A percentile compares a stretch with the other conserved stretches of the same genome.
phyloP scores from a whole-genome alignment of 2,329 filamentous ascomycete genomes.

The Metarhizium robertsii region DNA sequence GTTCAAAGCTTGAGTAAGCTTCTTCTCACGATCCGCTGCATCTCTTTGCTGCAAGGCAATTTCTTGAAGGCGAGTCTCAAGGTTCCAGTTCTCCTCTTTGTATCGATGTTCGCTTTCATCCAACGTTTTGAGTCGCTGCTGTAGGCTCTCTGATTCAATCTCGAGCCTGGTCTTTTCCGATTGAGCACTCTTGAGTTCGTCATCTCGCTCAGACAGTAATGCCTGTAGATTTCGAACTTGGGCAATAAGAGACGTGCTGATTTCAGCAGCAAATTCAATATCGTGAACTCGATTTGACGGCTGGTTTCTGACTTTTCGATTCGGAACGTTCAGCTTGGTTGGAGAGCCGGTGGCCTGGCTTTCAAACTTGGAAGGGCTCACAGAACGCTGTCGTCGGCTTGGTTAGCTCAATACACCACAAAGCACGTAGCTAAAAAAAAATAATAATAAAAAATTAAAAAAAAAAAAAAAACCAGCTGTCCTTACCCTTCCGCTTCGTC shows the following conservation, averaged over 20 bases:
- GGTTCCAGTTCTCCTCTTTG: slow-evolving; percentile 97
- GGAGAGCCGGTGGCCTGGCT: slow-evolving; percentile 78
- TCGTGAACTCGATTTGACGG: slow-evolving; percentile 83
- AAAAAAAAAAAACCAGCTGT: neutral
- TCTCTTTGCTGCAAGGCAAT: slow-evolving; percentile 65
- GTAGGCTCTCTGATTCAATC: slow-evolving; percentile 68
- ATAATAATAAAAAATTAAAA: too few relatives aligned
- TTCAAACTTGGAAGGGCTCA: slow-evolving; percentile 71
- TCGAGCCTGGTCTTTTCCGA: slow-evolving; percentile 72
- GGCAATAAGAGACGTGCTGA: slow-evolving; percentile 87
- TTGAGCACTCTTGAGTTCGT: slow-evolving; percentile 66
- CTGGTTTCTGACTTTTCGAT: slow-evolving; percentile 83
- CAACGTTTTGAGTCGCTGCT: slow-evolving; percentile 69
- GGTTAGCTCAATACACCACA: slow-evolving; percentile 8
- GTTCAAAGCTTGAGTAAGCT: slow-evolving; percentile 64
- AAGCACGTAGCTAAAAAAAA: neutral
- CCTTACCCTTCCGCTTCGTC: slow-evolving; percentile 43
- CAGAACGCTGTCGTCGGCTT: slow-evolving; percentile 43
- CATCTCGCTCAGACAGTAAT: slow-evolving; percentile 78
- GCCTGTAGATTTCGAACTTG: slow-evolving; percentile 87
- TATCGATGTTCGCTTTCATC: slow-evolving; percentile 94
- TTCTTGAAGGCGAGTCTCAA: slow-evolving; percentile 89
- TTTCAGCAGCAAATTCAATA: slow-evolving; percentile 96
- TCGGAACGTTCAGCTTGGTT: slow-evolving; percentile 79
- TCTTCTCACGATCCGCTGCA: slow-evolving; percentile 72